phyloP scores from a whole-genome alignment of 345 rosid genomes.

The Corchorus capsularis region DNA sequence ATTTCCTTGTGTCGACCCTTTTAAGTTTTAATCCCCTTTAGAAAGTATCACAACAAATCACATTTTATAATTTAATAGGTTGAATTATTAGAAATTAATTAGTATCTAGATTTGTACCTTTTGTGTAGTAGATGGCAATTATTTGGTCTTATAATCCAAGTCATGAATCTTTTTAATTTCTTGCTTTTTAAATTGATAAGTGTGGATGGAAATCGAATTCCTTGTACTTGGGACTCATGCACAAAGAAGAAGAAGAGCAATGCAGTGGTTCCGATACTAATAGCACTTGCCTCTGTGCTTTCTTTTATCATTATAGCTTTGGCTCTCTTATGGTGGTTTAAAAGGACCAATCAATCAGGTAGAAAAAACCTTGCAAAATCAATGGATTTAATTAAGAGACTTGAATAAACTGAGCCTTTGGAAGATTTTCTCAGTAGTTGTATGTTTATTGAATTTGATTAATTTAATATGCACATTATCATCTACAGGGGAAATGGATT shows the following conservation, averaged over 20 bases:
- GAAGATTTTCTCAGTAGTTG: not conserved
- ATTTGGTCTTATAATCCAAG: too few species aligned
- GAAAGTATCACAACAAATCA: too few species aligned
- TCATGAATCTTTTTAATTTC: too few species aligned
- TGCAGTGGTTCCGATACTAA: slow-evolving; percentile 26
- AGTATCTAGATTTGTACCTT: too few species aligned
- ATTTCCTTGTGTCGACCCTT: too few species aligned
- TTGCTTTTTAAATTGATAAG: not conserved
- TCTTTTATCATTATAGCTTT: slow-evolving; percentile 27
- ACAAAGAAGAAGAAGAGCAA: not conserved
- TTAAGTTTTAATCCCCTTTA: too few species aligned
- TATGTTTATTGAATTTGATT: not conserved
- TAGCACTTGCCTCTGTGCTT: slow-evolving; percentile 23
- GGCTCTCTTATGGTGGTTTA: slow-evolving; percentile 24
- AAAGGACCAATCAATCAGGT: slow-evolving; percentile 29
- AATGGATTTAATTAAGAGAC: too few species aligned
- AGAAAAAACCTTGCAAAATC: not conserved
- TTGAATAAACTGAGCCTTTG: not conserved
- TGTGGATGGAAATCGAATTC: not conserved
- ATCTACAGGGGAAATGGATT: not conserved
- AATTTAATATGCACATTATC: not conserved
- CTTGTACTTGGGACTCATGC: not conserved
- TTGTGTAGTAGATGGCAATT: too few species aligned
- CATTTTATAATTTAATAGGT: too few species aligned
- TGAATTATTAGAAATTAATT: too few species aligned